Percentiles rank a stretch among this genome's conserved stretches.
Conservation (phyloP, 2,329 filamentous ascomycete genomes). For the Colletotrichum gloeosporioides region DNA sequence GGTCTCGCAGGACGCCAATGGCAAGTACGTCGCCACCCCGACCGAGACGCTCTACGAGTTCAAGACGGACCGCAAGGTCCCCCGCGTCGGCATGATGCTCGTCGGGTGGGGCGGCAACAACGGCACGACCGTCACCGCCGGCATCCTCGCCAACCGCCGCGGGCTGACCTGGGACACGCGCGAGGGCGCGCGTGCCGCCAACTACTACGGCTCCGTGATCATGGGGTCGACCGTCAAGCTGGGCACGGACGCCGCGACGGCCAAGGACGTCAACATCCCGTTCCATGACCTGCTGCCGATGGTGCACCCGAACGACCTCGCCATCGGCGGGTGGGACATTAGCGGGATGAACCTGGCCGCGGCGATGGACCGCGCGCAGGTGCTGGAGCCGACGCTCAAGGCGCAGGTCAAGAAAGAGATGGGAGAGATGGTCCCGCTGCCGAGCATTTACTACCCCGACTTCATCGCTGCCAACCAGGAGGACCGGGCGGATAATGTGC, state of each 20-base stretch:
- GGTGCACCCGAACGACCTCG: constrained; percentile 95
- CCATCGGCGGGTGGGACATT: constrained; percentile 97
- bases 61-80: constrained; percentile 93
- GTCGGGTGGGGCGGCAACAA: constrained; percentile 99
- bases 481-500: constrained; percentile 89
- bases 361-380: constrained; percentile 94
- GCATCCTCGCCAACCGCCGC: constrained; percentile 94
- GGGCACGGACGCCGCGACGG: constrained; percentile 82
- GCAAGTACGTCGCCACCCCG: constrained; percentile 83
- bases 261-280: constrained; percentile 92
- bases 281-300: constrained; percentile 95
- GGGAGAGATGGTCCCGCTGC: constrained; percentile 84
- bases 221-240: constrained; percentile 99
- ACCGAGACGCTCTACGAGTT: constrained; percentile 94
- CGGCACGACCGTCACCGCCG: constrained; percentile 94
- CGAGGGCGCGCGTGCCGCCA: constrained; percentile 82
- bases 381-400: constrained; percentile 96
- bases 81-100: constrained; percentile 95
- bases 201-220: constrained; percentile 98
- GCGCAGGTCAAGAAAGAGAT: constrained; percentile 90
- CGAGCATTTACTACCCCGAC: constrained; percentile 97
- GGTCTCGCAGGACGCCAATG: constrained; percentile 70
- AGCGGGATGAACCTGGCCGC: constrained; percentile 86
- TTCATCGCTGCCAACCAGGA: constrained; percentile 99
- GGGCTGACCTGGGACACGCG: constrained; percentile 91